A percentile compares a stretch with the other conserved stretches of the same genome.
phyloP scores from a whole-genome alignment of 2,329 filamentous ascomycete species.

The Diaporthe citri region DNA sequence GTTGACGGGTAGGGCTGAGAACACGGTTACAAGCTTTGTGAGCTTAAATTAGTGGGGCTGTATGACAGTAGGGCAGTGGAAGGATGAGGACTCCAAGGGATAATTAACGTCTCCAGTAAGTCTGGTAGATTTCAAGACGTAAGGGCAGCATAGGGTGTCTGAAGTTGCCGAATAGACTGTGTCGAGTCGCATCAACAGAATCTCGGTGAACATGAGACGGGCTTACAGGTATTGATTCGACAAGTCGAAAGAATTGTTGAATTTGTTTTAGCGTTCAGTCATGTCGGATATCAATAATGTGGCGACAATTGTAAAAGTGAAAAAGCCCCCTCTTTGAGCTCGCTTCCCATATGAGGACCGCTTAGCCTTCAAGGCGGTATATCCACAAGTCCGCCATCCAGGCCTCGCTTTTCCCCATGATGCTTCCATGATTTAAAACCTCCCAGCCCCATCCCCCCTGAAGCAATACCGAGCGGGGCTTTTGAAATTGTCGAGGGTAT shows the following conservation, averaged over 20 bases:
- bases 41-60: neutral
- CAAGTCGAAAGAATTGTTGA: neutral
- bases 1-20: constrained; percentile 6
- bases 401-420: neutral
- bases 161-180: neutral
- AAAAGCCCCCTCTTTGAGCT: neutral
- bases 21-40: neutral
- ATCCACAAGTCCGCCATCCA: neutral
- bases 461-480: neutral
- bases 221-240: neutral
- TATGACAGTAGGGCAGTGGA: neutral
- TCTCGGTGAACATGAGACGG: too few species aligned
- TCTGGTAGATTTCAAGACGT: neutral
- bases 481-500: constrained; percentile 11
- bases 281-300: constrained; percentile 14
- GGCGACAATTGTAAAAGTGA: neutral
- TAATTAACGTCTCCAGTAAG: too few species aligned
- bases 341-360: neutral
- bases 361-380: neutral
- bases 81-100: too few species aligned
- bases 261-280: constrained; percentile 1
- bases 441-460: neutral
- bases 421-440: neutral
- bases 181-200: neutral
- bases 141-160: neutral